Conservation (phyloP, 2,329 filamentous ascomycete species). For the Beauveria rudraprayagi region DNA sequence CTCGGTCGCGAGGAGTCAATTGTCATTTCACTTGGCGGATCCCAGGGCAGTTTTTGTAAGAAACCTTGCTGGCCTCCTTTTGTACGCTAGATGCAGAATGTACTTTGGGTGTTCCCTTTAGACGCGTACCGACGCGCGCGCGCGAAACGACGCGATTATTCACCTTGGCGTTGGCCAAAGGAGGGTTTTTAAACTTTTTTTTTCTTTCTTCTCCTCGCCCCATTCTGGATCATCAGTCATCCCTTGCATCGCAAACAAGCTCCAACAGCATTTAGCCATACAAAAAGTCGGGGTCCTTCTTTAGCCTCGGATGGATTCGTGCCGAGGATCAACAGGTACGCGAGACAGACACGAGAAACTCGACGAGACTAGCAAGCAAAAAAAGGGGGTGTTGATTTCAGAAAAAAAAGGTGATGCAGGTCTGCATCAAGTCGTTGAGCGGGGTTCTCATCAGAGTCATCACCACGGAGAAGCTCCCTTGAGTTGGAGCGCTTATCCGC, state of each 20-base stretch:
- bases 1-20: background rate
- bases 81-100: background rate
- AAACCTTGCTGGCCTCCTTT: background rate
- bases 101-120: background rate
- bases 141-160: background rate
- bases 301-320: background rate
- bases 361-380: background rate
- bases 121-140: background rate
- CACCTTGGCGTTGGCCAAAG: background rate
- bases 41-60: background rate
- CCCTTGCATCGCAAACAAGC: background rate
- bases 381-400: too few relatives aligned
- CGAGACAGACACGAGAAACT: background rate
- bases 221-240: background rate
- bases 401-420: background rate
- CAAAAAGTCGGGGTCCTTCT: background rate
- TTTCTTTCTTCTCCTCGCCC: background rate
- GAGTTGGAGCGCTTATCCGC: background rate
- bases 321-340: constrained; percentile 4
- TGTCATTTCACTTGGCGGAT: background rate
- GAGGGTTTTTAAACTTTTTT: background rate
- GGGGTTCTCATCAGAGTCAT: background rate
- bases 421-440: background rate
- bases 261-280: background rate
- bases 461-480: background rate